phyloP scores from a whole-genome alignment of 257 asterid genomes.

The Nicotiana tabacum region DNA sequence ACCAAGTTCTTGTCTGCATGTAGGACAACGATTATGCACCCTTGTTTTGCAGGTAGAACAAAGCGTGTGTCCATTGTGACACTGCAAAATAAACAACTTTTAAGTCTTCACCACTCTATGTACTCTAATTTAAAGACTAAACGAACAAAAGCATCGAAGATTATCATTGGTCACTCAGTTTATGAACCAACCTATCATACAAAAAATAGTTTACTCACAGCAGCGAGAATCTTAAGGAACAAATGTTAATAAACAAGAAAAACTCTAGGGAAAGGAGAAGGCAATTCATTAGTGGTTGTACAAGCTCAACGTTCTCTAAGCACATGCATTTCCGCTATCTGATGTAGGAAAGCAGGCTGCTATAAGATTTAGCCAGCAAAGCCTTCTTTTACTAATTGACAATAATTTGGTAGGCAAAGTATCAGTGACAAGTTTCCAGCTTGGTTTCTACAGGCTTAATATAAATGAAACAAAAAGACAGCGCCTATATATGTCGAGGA shows the following conservation, averaged over 20 bases:
- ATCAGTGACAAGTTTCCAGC: background rate
- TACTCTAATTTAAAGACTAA: background rate
- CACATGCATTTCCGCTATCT: background rate
- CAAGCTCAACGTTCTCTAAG: background rate
- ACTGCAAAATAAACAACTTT: constrained; percentile 34
- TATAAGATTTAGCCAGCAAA: background rate
- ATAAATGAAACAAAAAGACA: background rate
- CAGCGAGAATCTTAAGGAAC: background rate
- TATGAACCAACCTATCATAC: background rate
- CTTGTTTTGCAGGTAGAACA: constrained; percentile 84
- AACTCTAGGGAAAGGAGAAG: background rate
- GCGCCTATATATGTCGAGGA: background rate
- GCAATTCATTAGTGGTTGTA: background rate
- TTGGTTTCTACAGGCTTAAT: background rate
- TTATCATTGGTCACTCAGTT: background rate
- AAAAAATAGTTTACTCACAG: background rate
- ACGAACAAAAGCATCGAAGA: background rate
- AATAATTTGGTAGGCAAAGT: background rate
- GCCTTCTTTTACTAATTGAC: background rate
- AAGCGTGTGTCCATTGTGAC: constrained; percentile 89
- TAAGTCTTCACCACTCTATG: background rate
- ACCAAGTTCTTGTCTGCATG: constrained; percentile 92
- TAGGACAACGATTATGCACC: constrained; percentile 83
- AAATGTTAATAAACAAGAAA: background rate
- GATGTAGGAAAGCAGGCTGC: background rate